These are phyloP conservation scores for Neonectria coccinea DNA, from an alignment of 2,329 filamentous ascomycete species.

Conservation along the genomic window DNA sequence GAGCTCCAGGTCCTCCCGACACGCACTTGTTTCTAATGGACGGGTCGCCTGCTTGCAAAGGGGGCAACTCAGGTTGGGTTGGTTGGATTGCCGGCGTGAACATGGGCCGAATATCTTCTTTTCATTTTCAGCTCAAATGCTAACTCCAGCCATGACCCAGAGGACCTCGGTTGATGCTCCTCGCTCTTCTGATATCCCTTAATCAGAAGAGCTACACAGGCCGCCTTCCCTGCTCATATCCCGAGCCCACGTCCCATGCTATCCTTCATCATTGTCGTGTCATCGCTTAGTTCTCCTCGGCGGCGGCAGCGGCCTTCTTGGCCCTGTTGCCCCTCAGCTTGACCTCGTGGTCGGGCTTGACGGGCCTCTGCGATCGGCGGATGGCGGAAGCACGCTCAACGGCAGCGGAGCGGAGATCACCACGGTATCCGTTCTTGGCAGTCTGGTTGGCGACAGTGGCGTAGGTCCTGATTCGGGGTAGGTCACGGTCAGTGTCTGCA, in stretches of 20 bases:
- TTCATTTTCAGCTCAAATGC: conserved; percentile 46
- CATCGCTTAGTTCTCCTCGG: conserved; percentile 52
- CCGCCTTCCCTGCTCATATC: conserved; percentile 37
- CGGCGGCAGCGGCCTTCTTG: conserved; percentile 71
- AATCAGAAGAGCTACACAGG: conserved; percentile 39
- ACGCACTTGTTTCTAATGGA: neutral
- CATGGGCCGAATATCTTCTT: conserved; percentile 43
- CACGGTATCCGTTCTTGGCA: conserved; percentile 87
- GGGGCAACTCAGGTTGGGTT: conserved; percentile 1
- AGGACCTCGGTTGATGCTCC: conserved; percentile 44
- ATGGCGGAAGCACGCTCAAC: conserved; percentile 90
- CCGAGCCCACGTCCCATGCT: conserved; percentile 30
- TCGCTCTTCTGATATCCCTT: conserved; percentile 38
- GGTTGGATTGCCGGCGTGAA: conserved; percentile 39
- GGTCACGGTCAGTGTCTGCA: conserved; percentile 36
- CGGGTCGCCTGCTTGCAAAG: neutral
- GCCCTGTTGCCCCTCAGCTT: conserved; percentile 87
- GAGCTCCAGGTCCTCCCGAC: conserved; percentile 2
- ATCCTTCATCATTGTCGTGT: conserved; percentile 33
- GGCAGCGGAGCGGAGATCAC: conserved; percentile 80
- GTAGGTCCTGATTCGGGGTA: conserved; percentile 75
- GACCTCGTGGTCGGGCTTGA: conserved; percentile 78
- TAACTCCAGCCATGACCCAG: conserved; percentile 45
- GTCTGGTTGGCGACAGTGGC: conserved; percentile 84
- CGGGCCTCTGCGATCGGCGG: conserved; percentile 80